Evolutionary conservation across 768 basidiomycete species (phyloP), one percentile per base, ranked within the genome.

Genomic region (Serendipita indica): DNA sequence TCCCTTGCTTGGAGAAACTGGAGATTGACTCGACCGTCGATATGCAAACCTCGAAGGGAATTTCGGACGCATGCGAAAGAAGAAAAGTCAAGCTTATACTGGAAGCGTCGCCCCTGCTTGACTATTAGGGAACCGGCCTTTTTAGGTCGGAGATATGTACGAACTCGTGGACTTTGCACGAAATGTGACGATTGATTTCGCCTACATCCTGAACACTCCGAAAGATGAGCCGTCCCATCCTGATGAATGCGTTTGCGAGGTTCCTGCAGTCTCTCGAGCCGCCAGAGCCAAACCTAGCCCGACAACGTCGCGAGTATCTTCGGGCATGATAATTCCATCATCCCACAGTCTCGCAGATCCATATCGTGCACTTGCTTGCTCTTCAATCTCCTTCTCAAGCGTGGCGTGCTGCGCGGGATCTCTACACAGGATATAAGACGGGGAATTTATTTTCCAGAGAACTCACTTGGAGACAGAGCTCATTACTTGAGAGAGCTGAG

Each of bases 291-390:
- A 77, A n/a, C 83, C 86, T 3, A 97, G 75, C 3, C 91, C 93
- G 41, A 96, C 77, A 0, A 87, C 83, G 69, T 91, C 84, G 59
- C 92, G 75, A 0, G 92, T 96, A 65, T 96, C 91, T 6, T 79
- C 79, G 3, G 93, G 92, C 63, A 78, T 79, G 69, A 97, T 90
- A 59, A 96, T 86, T 2, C 89, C 89, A 64, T 92, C 89, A 65
- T 92, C 91, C 91, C 89, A 96, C 58, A 97, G 71, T n/a, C 89
- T 81, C 10, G 92, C 92, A 0, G 86, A 87, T 1, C 89, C 89
- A 62, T 91, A 97, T 16, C 86, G 67, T 3, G 91, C 87, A 1
- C 83, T 84, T 13, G 90, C 91, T 68, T 97, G 90, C 25, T 77
- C 72, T 70, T 97, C 93, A 56, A 97, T 96, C 65, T 89, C 85